Percentiles rank a stretch among this genome's conserved stretches.
Conservation (phyloP, 2,329 filamentous ascomycete species). For the Ophiostoma tasmaniense region DNA sequence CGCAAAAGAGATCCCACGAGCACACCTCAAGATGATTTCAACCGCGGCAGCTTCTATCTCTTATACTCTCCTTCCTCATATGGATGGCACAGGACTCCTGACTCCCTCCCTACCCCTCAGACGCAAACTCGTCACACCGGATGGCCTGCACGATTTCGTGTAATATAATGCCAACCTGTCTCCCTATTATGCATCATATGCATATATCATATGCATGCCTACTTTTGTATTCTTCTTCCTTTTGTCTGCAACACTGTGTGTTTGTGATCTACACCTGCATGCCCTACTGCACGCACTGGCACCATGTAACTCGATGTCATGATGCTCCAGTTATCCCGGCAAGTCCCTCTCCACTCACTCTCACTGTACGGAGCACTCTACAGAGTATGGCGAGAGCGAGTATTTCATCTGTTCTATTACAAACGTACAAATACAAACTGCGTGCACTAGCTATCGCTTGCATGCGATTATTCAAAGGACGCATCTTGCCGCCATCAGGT, state of each 20-base stretch:
- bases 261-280: conserved; percentile 5
- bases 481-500: not conserved
- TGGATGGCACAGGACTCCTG: conserved; percentile 7
- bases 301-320: not conserved
- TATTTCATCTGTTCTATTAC: not conserved
- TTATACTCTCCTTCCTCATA: conserved; percentile 11
- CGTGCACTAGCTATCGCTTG: not conserved
- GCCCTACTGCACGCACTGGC: conserved; percentile 2
- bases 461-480: not conserved
- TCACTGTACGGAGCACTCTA: too few relatives aligned
- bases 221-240: not conserved
- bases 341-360: not conserved
- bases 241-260: not conserved
- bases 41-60: too few relatives aligned
- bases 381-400: not conserved
- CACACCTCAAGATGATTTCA: not conserved
- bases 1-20: not conserved
- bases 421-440: not conserved
- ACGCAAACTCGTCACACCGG: not conserved
- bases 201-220: not conserved
- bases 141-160: not conserved
- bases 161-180: not conserved
- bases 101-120: not conserved
- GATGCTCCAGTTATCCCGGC: not conserved
- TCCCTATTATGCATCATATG: not conserved